Percentiles rank a stretch among this genome's conserved stretches.
phyloP scores from a whole-genome alignment of 179 eudicot species.

The Actinidia polygama region DNA sequence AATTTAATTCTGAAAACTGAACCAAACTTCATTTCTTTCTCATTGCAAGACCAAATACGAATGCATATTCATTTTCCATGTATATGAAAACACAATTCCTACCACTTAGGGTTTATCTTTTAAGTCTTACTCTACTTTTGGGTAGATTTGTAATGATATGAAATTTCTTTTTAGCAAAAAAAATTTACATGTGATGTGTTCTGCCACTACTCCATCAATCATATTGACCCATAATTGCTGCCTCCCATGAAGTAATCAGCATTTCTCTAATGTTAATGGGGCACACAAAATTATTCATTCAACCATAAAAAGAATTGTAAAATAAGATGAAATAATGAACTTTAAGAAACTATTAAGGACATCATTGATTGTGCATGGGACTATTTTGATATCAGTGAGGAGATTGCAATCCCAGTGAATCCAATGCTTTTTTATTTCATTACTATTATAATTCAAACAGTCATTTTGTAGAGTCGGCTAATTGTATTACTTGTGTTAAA shows the following conservation, averaged over 20 bases:
- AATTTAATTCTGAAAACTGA: too few species aligned
- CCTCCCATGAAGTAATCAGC: slow-evolving; percentile 13
- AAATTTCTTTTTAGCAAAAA: background rate
- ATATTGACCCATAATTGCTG: slow-evolving; percentile 13
- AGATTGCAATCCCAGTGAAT: background rate
- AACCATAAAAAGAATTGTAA: background rate
- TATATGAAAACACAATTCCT: too few species aligned
- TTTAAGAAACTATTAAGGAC: background rate
- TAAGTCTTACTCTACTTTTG: background rate
- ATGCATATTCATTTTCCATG: too few species aligned
- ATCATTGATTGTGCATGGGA: background rate
- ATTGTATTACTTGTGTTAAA: too few species aligned
- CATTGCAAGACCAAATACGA: too few species aligned
- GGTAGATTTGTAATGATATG: background rate
- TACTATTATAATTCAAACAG: too few species aligned
- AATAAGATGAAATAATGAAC: background rate
- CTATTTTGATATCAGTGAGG: background rate
- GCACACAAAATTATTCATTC: background rate
- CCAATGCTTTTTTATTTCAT: background rate
- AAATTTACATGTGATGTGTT: background rate
- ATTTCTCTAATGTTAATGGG: background rate
- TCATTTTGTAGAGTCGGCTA: too few species aligned
- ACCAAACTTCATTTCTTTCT: too few species aligned
- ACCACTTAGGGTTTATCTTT: background rate
- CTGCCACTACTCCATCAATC: background rate